phyloP scores from a whole-genome alignment of 169 alveolate species.

The Cryptosporidium ryanae region DNA sequence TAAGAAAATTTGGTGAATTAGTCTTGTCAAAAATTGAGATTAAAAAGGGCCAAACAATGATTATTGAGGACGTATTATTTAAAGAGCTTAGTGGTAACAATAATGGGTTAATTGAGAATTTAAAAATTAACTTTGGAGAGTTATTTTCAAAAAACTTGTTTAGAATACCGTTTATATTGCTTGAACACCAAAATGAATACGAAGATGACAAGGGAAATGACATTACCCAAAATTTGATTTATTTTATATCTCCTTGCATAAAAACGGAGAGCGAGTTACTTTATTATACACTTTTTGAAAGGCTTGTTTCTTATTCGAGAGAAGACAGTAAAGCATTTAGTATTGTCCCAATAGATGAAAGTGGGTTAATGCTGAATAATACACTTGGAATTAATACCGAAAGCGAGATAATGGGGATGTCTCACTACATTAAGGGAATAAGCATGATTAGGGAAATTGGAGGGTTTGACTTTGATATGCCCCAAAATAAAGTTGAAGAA shows the following conservation, averaged over 20 bases:
- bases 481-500: conserved; percentile 3
- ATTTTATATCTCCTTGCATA: conserved; percentile 51
- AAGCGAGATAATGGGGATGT: conserved; percentile 10
- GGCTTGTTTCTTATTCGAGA: conserved; percentile 2
- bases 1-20: conserved; percentile 17
- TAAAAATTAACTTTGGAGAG: neutral
- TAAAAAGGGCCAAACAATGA: neutral
- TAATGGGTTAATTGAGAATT: neutral
- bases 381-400: neutral
- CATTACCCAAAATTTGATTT: neutral
- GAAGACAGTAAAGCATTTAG: neutral
- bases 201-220: neutral
- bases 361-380: neutral
- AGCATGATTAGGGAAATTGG: conserved; percentile 47
- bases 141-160: conserved; percentile 16
- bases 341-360: neutral
- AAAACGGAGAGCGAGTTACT: conserved; percentile 24
- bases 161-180: conserved; percentile 40
- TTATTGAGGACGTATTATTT: conserved; percentile 16
- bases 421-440: conserved; percentile 34
- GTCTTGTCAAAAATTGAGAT: conserved; percentile 6
- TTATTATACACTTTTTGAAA: conserved; percentile 15
- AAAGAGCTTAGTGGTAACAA: conserved; percentile 17
- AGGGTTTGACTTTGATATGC: conserved; percentile 9
- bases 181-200: neutral